phyloP scores from a whole-genome alignment of 2,329 filamentous ascomycete genomes.

The Penicillium sp. region DNA sequence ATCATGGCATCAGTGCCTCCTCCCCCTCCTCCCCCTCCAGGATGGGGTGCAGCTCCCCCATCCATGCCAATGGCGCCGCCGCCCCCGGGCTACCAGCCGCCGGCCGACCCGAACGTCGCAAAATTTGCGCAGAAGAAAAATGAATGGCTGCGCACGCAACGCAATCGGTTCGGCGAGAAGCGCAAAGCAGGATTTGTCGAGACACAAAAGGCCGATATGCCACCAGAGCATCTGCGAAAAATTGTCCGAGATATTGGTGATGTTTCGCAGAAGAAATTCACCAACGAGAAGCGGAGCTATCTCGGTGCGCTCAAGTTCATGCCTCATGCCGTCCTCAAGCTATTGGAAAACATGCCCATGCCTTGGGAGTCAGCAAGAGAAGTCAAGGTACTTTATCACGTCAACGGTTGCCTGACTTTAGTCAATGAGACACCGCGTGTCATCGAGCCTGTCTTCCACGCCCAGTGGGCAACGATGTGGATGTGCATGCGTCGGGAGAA shows the following conservation, averaged over 20 bases:
- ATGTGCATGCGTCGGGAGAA: slow-evolving; percentile 97
- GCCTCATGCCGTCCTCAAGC: slow-evolving; percentile 95
- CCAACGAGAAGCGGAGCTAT: slow-evolving; percentile 96
- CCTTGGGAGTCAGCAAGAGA: slow-evolving; percentile 96
- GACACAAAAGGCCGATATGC: slow-evolving; percentile 98
- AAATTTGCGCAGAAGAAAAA: slow-evolving; percentile 99
- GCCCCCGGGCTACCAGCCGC: slow-evolving; percentile 80
- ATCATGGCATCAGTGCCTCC: slow-evolving; percentile 61
- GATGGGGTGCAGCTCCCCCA: slow-evolving; percentile 59
- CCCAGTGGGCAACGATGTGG: slow-evolving; percentile 99
- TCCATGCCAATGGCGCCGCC: slow-evolving; percentile 65
- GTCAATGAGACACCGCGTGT: slow-evolving; percentile 97
- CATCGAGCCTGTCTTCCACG: slow-evolving; percentile 96
- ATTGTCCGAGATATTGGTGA: slow-evolving; percentile 98
- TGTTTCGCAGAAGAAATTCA: slow-evolving; percentile 99
- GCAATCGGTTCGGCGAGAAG: slow-evolving; percentile 95
- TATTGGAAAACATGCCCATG: slow-evolving; percentile 99
- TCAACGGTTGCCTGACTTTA: slow-evolving; percentile 93
- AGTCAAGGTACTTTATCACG: slow-evolving; percentile 97
- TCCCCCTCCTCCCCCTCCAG: slow-evolving; percentile 69
- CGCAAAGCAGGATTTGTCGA: slow-evolving; percentile 94
- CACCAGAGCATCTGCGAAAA: slow-evolving; percentile 95
- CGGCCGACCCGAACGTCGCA: slow-evolving; percentile 76
- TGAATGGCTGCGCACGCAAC: slow-evolving; percentile 91
- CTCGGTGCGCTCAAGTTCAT: slow-evolving; percentile 97